Percentiles rank a stretch among this genome's conserved stretches.
These are phyloP conservation scores for Backusella luteola DNA, from an alignment of 192 early-diverging fungal genomes.

Conservation along the genomic window DNA sequence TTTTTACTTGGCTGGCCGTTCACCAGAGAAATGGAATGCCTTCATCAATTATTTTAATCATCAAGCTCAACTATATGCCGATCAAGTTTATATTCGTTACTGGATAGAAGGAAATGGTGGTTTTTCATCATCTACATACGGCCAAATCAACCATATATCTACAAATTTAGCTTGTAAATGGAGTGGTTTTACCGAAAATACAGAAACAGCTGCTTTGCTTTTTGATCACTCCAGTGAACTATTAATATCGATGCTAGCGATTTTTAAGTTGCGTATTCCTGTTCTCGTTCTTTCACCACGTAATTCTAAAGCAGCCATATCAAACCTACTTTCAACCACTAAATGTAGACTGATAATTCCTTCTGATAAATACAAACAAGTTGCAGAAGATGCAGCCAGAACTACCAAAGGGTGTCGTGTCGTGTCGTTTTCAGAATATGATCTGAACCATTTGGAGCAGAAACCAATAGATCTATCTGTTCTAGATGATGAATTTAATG, in stretches of 20 bases:
- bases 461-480: neutral
- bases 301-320: slow-evolving; percentile 3
- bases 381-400: neutral
- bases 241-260: neutral
- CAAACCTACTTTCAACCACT: neutral
- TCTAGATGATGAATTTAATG: neutral
- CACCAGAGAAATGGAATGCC: neutral
- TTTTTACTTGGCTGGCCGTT: neutral
- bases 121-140: neutral
- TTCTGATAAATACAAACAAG: neutral
- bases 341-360: neutral
- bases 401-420: neutral
- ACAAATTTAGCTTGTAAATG: slow-evolving; percentile 14
- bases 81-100: neutral
- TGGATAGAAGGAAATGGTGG: neutral
- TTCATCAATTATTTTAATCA: neutral
- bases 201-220: neutral
- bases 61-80: neutral
- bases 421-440: neutral
- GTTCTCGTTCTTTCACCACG: neutral
- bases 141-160: neutral
- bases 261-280: slow-evolving; percentile 6
- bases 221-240: neutral
- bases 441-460: neutral
- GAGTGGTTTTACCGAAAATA: neutral